Evolutionary conservation across 2,329 filamentous ascomycete species (phyloP), one percentile per base, ranked within the genome.

Genomic region (Rutstroemia sp.): DNA sequence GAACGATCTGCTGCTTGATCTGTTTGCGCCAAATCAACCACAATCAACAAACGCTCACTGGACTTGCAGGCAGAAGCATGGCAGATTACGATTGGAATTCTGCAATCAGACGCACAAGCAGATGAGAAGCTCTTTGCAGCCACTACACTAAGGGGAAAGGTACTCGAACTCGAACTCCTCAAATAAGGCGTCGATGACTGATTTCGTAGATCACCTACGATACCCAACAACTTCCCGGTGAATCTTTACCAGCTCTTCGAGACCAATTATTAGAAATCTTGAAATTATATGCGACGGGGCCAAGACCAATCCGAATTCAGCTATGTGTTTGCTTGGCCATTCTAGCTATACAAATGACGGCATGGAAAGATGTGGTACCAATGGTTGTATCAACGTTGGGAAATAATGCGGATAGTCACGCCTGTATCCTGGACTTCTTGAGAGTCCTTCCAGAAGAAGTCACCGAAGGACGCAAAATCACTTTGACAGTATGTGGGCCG

Each of bases 391-490:
- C 84, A 56, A 82, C 88, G 45, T 81, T 97, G 56, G 87, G 88
- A 63, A 83, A 81, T 70, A 87, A 88, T 68, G 82, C 87, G 59
- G 83, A 86, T 68, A 90, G 87, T 70, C 84, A 94, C 67, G 84
- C 91, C 63, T 94, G 88, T 72, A 88, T 97, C 67, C 79, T 99
- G 69, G 94, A 99, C 73, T 99, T 99, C 73, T 80, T 99, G 63
- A 91, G 90, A 73, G 92, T 99, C 67, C 84, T 99, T 63, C 94
- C 94, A 56, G 94, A 99, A 79, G 94, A 99, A 81, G 94, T 99
- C 70, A 97, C 89, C 66, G 92, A 99, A 80, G 94, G 94, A 76
- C 90, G 94, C 76, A 99, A 97, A 78, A 96, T 99, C 81, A 96
- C 91, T 80, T 82, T 99, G 76, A 92, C 90, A 83, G 92, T 96